A percentile compares a stretch with the other conserved stretches of the same genome.
Evolutionary conservation across 2,329 filamentous ascomycete species (phyloP).

Genomic region (Neophaeococcomyces aloes): DNA sequence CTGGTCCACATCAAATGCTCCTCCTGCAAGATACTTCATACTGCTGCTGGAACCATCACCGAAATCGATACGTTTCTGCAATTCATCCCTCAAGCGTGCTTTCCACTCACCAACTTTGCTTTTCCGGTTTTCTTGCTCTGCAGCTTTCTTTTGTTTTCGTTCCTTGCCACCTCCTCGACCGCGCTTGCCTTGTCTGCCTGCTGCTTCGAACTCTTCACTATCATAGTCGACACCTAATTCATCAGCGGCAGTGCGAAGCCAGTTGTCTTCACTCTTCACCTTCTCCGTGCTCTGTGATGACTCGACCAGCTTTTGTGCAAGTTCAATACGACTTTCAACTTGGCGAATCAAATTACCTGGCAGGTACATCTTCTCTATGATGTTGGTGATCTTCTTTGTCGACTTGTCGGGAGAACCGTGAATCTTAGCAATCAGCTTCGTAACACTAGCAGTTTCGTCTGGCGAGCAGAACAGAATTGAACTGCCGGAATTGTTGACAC

Average conservation of each 20-base stretch:
- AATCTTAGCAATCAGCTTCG: conserved; percentile 76
- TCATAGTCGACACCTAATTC: conserved; percentile 93
- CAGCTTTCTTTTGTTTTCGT: conserved; percentile 60
- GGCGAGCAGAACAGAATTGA: conserved; percentile 84
- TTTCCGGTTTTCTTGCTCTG: conserved; percentile 44
- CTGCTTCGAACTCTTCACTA: conserved; percentile 66
- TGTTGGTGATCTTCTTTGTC: conserved; percentile 30
- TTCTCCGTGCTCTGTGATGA: conserved; percentile 77
- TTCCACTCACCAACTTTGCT: conserved; percentile 59
- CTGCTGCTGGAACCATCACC: conserved; percentile 52
- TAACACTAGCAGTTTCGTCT: conserved; percentile 77
- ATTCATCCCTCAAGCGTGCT: conserved; percentile 59
- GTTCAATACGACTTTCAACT: conserved; percentile 62
- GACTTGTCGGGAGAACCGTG: conserved; percentile 51
- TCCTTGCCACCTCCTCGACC: conserved; percentile 67
- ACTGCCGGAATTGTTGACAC: conserved; percentile 64
- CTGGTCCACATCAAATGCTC: conserved; percentile 68
- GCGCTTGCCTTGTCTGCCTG: conserved; percentile 47
- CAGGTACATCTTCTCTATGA: conserved; percentile 44
- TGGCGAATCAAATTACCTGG: conserved; percentile 41
- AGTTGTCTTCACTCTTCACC: conserved; percentile 69
- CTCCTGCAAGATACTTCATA: conserved; percentile 73
- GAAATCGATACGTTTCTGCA: conserved; percentile 67
- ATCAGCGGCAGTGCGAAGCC: conserved; percentile 73
- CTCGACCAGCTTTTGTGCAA: conserved; percentile 84